These are phyloP conservation scores for Gomphus bonarii DNA, from an alignment of 1,284 basidiomycete species.

Conservation along the genomic window DNA sequence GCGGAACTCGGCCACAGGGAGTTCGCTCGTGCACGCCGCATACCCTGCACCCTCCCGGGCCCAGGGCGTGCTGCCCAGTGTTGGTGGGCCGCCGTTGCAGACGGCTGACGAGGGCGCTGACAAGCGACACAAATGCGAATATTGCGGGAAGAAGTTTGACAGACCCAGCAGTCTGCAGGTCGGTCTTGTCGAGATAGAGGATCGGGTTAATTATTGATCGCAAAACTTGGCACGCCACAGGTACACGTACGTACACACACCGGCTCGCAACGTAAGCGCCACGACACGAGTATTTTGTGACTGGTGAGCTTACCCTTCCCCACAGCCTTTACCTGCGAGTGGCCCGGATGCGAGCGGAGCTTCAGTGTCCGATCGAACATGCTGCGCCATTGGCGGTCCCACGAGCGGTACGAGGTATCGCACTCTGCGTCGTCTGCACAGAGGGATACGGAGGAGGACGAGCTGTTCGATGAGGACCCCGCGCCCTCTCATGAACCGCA, in stretches of 20 bases:
- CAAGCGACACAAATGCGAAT: conserved; percentile 53
- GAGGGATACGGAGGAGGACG: not conserved
- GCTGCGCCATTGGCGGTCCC: conserved; percentile 61
- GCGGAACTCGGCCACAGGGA: not conserved
- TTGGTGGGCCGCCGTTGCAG: not conserved
- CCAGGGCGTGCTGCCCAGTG: not conserved
- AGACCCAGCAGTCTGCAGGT: conserved; percentile 55
- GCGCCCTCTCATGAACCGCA: not conserved
- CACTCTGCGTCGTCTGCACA: not conserved
- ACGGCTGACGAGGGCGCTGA: conserved; percentile 1
- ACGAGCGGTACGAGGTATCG: not conserved
- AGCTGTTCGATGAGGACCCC: not conserved
- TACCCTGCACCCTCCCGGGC: not conserved
- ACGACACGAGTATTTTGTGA: not conserved
- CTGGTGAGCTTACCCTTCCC: not conserved
- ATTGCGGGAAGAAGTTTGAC: conserved; percentile 64
- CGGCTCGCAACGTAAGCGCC: conserved; percentile 35
- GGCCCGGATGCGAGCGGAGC: conserved; percentile 58
- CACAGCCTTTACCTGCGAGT: conserved; percentile 61
- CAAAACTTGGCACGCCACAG: conserved; percentile 17
- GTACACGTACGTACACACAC: conserved; percentile 25
- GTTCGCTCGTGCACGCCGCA: not conserved
- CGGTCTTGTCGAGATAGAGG: not conserved
- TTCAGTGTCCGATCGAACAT: conserved; percentile 78
- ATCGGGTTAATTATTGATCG: not conserved